phyloP scores from a whole-genome alignment of 2,329 filamentous ascomycete genomes.

The Pyricularia grisea region DNA sequence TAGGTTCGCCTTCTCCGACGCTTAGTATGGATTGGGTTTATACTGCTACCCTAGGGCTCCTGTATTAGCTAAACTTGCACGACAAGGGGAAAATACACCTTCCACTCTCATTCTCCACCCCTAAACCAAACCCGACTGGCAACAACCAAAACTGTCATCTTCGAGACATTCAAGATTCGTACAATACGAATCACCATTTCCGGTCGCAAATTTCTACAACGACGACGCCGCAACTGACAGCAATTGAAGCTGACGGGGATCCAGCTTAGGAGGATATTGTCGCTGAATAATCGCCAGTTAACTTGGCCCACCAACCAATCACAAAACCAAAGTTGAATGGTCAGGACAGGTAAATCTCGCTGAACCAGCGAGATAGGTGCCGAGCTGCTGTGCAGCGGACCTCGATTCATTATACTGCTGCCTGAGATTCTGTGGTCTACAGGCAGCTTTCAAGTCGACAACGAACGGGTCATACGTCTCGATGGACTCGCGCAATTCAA shows the following conservation, averaged over 20 bases:
- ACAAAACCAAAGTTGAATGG: background rate
- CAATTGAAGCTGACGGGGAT: background rate
- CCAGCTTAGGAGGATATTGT: background rate
- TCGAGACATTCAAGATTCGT: background rate
- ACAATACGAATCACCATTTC: background rate
- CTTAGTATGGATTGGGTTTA: background rate
- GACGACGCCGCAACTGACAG: background rate
- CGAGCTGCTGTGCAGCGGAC: background rate
- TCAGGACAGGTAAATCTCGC: background rate
- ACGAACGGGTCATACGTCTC: background rate
- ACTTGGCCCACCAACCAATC: background rate
- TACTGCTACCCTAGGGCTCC: background rate
- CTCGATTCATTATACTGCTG: background rate
- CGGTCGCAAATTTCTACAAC: background rate
- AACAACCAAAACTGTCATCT: background rate
- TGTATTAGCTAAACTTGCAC: background rate
- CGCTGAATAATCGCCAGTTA: background rate
- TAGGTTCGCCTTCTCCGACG: background rate
- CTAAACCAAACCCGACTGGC: background rate
- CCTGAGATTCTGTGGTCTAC: background rate
- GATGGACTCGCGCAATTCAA: constrained; percentile 12
- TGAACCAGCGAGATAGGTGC: background rate
- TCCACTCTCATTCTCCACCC: background rate
- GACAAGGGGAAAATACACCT: background rate
- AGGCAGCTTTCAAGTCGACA: background rate